Evolutionary conservation across 306 rosid genomes (phyloP).

Genomic region (Pyrus communis): DNA sequence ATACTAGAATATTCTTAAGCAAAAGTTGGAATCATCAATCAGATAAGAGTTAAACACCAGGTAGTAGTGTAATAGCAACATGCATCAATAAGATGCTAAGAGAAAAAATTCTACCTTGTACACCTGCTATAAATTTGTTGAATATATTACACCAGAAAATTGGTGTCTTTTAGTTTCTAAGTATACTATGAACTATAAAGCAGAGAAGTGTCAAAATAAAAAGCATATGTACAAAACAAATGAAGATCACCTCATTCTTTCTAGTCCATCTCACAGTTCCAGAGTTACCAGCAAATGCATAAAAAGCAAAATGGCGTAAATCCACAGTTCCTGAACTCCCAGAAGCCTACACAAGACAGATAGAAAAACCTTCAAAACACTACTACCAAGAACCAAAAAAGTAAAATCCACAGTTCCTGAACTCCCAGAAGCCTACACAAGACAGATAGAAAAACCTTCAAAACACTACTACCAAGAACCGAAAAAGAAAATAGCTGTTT

Average conservation of each 20-base stretch:
- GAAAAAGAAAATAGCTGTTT: background rate
- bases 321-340: constrained; percentile 70
- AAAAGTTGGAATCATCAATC: background rate
- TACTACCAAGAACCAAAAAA: background rate
- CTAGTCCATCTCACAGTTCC: constrained; percentile 71
- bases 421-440: constrained; percentile 59
- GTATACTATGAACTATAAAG: background rate
- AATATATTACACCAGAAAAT: background rate
- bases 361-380: constrained; percentile 10
- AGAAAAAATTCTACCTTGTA: background rate
- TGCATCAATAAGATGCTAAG: constrained; percentile 14
- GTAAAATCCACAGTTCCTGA: constrained; percentile 64
- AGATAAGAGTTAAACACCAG: background rate
- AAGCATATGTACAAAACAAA: background rate
- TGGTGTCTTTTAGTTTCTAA: background rate
- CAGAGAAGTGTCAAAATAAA: background rate
- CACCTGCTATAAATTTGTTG: background rate
- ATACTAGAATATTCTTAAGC: background rate
- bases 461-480: background rate
- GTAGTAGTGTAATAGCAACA: background rate
- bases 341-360: constrained; percentile 40
- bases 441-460: constrained; percentile 8
- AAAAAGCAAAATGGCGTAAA: constrained; percentile 85
- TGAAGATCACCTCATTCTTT: constrained; percentile 61
- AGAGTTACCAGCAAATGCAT: constrained; percentile 89